Conservation (phyloP, 1,284 basidiomycete species). For the Exobasidium rhododendri region DNA sequence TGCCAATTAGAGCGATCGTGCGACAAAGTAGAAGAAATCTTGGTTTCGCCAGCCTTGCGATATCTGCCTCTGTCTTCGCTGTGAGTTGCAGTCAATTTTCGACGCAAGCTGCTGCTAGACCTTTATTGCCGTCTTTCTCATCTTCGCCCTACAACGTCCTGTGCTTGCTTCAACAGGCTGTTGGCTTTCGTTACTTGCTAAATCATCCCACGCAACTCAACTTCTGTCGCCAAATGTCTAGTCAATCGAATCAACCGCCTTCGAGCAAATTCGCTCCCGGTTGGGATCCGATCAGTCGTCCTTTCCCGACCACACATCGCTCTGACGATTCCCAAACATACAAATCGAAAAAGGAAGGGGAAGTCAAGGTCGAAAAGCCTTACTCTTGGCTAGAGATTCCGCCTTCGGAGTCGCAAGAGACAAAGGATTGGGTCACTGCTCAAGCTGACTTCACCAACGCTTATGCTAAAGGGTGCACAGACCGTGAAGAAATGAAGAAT, state of each 20-base stretch:
- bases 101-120: neutral
- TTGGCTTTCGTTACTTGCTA: neutral
- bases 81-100: neutral
- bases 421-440: constrained; percentile 42
- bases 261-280: constrained; percentile 27
- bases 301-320: constrained; percentile 47
- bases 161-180: neutral
- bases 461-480: constrained; percentile 38
- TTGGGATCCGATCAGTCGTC: constrained; percentile 35
- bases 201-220: neutral
- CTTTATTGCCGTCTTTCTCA: neutral
- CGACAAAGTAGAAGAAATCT: neutral
- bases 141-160: neutral
- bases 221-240: neutral
- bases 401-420: constrained; percentile 45
- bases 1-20: too few relatives aligned
- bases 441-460: constrained; percentile 42
- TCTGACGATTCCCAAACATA: constrained; percentile 38
- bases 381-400: constrained; percentile 53
- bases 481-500: constrained; percentile 40
- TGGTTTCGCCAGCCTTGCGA: neutral
- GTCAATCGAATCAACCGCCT: neutral
- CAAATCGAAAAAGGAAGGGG: constrained; percentile 36
- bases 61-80: neutral
- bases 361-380: constrained; percentile 47